phyloP scores from a whole-genome alignment of 2,329 filamentous ascomycete genomes.

The Aspergillus aculeatus region DNA sequence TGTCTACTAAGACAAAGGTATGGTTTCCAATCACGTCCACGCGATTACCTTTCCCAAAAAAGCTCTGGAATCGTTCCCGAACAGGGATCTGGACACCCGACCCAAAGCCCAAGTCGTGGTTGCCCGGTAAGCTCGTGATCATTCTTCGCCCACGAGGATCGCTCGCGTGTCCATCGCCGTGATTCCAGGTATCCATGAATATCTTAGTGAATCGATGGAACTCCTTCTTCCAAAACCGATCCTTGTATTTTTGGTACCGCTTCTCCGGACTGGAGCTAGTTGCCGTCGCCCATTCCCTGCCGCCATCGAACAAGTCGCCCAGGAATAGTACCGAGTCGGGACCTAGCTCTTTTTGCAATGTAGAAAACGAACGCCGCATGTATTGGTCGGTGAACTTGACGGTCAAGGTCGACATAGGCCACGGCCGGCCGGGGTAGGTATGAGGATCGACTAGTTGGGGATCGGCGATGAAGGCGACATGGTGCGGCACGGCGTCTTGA shows the following conservation, averaged over 20 bases:
- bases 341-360: constrained; percentile 70
- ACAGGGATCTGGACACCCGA: constrained; percentile 78
- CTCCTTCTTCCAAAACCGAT: constrained; percentile 82
- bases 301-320: constrained; percentile 92
- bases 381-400: constrained; percentile 84
- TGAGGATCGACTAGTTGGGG: constrained; percentile 91
- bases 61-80: constrained; percentile 77
- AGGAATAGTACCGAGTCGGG: constrained; percentile 89
- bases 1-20: constrained; percentile 88
- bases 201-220: constrained; percentile 83
- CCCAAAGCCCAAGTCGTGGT: constrained; percentile 92
- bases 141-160: constrained; percentile 71
- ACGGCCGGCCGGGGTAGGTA: constrained; percentile 83
- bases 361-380: constrained; percentile 75
- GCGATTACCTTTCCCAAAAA: constrained; percentile 87
- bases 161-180: constrained; percentile 54
- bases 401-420: constrained; percentile 67
- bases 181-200: constrained; percentile 70
- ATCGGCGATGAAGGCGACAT: constrained; percentile 80
- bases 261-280: constrained; percentile 60
- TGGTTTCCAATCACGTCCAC: constrained; percentile 93
- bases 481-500: constrained; percentile 73
- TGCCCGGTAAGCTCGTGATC: constrained; percentile 83
- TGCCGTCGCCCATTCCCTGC: constrained; percentile 84
- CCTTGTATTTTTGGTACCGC: constrained; percentile 73